These are phyloP conservation scores for Gossypium davidsonii DNA, from an alignment of 441 rosid genomes.

Conservation along the genomic window DNA sequence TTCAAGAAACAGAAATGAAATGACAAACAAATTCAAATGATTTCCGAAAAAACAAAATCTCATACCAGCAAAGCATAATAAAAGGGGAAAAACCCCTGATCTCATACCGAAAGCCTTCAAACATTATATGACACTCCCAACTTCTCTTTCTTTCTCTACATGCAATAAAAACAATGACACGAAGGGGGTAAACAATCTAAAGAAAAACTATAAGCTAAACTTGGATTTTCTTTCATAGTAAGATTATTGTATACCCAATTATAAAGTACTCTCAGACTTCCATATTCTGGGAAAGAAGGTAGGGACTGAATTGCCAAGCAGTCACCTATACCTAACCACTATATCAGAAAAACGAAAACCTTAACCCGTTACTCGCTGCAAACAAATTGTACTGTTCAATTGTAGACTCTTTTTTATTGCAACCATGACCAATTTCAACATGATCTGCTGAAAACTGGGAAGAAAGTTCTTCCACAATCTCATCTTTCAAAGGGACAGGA, in stretches of 20 bases:
- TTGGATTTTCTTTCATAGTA: conserved; percentile 31
- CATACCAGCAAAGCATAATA: conserved; percentile 27
- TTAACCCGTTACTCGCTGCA: conserved; percentile 59
- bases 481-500: conserved; percentile 38
- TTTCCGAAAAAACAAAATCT: conserved; percentile 8
- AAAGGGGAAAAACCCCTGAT: conserved; percentile 16
- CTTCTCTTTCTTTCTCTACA: conserved; percentile 29
- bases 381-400: conserved; percentile 87
- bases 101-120: conserved; percentile 28
- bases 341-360: conserved; percentile 63
- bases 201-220: conserved; percentile 27
- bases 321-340: conserved; percentile 10
- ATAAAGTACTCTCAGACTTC: conserved; percentile 42
- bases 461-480: conserved; percentile 37
- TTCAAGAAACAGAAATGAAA: not conserved
- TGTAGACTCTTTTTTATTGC: conserved; percentile 43
- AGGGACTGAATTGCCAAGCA: conserved; percentile 34
- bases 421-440: conserved; percentile 33
- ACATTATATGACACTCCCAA: conserved; percentile 28
- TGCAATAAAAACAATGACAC: conserved; percentile 25
- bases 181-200: conserved; percentile 35
- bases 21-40: not conserved
- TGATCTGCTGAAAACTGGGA: conserved; percentile 45
- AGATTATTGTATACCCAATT: conserved; percentile 42
- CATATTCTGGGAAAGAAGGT: conserved; percentile 28